phyloP scores from a whole-genome alignment of 306 rosid genomes.

The Prunus armeniaca region DNA sequence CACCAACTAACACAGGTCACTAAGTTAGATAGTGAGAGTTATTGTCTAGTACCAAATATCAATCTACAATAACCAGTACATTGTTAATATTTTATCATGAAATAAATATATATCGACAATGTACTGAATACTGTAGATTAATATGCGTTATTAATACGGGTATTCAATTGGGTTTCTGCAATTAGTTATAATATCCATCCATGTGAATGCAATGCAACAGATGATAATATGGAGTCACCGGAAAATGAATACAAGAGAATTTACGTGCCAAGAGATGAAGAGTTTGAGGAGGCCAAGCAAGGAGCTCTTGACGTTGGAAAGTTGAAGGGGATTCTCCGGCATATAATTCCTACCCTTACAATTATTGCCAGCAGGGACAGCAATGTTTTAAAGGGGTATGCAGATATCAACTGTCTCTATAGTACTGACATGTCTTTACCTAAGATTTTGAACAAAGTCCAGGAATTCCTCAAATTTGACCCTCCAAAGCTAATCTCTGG shows the following conservation, averaged over 20 bases:
- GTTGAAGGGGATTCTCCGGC: conserved; percentile 20
- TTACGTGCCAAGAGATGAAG: conserved; percentile 53
- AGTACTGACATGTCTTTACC: conserved; percentile 4
- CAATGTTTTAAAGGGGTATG: neutral
- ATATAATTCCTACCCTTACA: conserved; percentile 25
- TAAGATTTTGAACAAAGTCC: conserved; percentile 15
- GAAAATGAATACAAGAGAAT: conserved; percentile 12
- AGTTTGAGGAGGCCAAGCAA: conserved; percentile 31
- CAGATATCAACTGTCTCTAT: conserved; percentile 22
- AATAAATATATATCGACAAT: no score
- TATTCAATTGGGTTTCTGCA: neutral
- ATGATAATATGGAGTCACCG: conserved; percentile 30
- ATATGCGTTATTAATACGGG: no score
- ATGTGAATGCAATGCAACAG: neutral
- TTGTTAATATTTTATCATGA: no score
- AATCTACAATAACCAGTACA: no score
- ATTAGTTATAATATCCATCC: no score
- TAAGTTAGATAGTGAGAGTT: conserved; percentile 13
- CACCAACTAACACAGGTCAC: neutral
- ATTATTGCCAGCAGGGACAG: conserved; percentile 9
- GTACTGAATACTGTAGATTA: no score
- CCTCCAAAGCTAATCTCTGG: conserved; percentile 36
- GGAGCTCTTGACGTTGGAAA: conserved; percentile 36
- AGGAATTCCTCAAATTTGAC: conserved; percentile 33
- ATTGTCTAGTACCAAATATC: no score